Evolutionary conservation across 441 rosid species (phyloP).

Genomic region (Sinapis alba): DNA sequence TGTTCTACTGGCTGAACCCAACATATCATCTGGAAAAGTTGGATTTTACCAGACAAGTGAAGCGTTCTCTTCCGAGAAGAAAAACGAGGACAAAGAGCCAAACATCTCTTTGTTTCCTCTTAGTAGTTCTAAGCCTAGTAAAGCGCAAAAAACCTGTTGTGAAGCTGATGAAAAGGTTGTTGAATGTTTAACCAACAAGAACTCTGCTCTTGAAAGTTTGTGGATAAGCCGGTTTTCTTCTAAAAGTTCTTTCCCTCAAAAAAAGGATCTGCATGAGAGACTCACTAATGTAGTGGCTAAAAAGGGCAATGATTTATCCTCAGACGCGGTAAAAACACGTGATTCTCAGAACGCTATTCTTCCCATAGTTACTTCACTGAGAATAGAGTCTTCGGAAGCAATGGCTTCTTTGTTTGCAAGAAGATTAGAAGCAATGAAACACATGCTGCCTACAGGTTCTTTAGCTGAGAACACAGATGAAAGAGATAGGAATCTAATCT

Average conservation of each 20-base stretch:
- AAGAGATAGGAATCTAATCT: conserved; percentile 29
- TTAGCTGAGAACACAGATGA: conserved; percentile 41
- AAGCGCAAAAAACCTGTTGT: conserved; percentile 40
- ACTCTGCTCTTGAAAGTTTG: conserved; percentile 55
- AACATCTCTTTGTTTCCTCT: conserved; percentile 45
- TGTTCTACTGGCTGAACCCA: conserved; percentile 40
- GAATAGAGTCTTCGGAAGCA: conserved; percentile 56
- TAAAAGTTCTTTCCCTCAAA: conserved; percentile 41
- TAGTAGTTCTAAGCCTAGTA: conserved; percentile 45
- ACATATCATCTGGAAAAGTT: conserved; percentile 36
- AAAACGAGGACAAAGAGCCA: conserved; percentile 44
- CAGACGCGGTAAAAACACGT: neutral
- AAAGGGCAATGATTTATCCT: conserved; percentile 21
- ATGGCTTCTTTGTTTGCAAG: conserved; percentile 70
- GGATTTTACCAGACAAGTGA: conserved; percentile 32
- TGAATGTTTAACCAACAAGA: conserved; percentile 41
- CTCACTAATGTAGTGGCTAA: neutral
- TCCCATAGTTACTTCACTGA: conserved; percentile 42
- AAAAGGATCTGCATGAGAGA: neutral
- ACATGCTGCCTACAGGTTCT: conserved; percentile 44
- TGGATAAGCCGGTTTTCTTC: conserved; percentile 70
- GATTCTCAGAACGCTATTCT: conserved; percentile 28
- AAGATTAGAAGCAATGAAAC: conserved; percentile 77
- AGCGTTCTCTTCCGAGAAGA: conserved; percentile 41
- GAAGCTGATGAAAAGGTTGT: conserved; percentile 45